Base-by-base conservation (phyloP, 2,329 filamentous ascomycete genomes). In the Fusarium equiseti region DNA sequence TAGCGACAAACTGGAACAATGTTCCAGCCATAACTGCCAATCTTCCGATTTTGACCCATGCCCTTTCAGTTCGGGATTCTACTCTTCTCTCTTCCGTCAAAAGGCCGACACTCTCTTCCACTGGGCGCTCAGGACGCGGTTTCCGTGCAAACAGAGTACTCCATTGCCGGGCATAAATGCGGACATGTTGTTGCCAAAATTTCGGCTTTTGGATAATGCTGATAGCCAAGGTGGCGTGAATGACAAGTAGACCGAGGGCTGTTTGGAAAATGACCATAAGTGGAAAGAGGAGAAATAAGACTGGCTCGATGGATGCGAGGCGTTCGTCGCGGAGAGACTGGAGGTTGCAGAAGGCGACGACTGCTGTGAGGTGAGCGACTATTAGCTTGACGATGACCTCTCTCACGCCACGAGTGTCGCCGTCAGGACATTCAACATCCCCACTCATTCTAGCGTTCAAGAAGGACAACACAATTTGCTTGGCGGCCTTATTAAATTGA, bases 331-430 rank as follows among this genome's bases (percentile, higher is more conserved):
- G 67, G 0, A 63, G 29, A 3, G 56, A 63, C 6, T 63, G 57
- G 10, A 58, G 42, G 20, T 70, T 67, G 38, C 67, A 70, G 0
- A 71, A 70, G 0, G 67, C 62, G 4, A 55, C 35, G 6, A 46
- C 8, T 0, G 62, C 62, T 2, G 62, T 68, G 20, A 70, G 11
- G 24, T 70, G 66, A 1, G 67, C 62, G 15, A 70, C 20, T 3
- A 68, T 27, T 7, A 70, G 52, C 11, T 71, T 70, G 5, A 68
- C 38, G 2, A 71, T n/a, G 8, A 71, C 45, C 5, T 70, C 67
- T 12, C 44, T 55, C 5, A 22, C 24, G 0, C 27, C 48, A 6
- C 67, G 52, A 4, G 3, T 52, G 1, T 45, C 66, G 10, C 49
- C 67, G 0, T 40, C 27, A 1, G 49, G 52, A 16, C 67, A 38